Conservation (phyloP, 331 rosid genomes). For the Arachis monticola region DNA sequence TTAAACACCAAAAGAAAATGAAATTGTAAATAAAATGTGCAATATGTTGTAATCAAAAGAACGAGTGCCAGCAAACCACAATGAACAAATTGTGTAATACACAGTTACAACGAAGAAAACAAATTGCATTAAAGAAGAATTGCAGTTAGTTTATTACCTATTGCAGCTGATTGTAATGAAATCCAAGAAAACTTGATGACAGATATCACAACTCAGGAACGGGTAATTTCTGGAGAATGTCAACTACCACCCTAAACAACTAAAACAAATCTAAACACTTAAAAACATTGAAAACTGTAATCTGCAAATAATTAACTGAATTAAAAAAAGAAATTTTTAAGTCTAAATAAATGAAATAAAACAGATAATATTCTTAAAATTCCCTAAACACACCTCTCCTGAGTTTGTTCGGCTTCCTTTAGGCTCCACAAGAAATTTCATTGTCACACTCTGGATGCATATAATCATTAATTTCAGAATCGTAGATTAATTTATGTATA, state of each 20-base stretch:
- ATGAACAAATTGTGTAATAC: constrained; percentile 10
- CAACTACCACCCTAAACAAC: constrained; percentile 71
- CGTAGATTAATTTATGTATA: constrained; percentile 15
- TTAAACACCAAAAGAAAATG: background rate
- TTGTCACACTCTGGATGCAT: constrained; percentile 86
- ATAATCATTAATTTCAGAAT: constrained; percentile 29
- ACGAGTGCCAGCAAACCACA: background rate
- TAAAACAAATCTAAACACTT: too few relatives aligned
- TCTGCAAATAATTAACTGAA: constrained; percentile 19
- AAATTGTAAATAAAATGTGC: background rate
- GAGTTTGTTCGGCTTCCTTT: constrained; percentile 92
- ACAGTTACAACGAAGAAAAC: background rate
- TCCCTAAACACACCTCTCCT: constrained; percentile 95
- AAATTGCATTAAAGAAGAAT: background rate
- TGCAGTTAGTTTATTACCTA: constrained; percentile 55
- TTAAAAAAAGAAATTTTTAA: background rate
- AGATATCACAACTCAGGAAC: constrained; percentile 95
- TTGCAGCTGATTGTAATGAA: constrained; percentile 78
- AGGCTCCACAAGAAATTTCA: constrained; percentile 94
- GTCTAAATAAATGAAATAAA: background rate
- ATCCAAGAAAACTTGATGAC: constrained; percentile 98
- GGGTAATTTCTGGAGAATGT: constrained; percentile 97
- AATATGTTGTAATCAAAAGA: constrained; percentile 14
- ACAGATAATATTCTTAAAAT: constrained; percentile 31
- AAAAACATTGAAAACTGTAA: constrained; percentile 10